A percentile compares a stretch with the other conserved stretches of the same genome.
phyloP scores from a whole-genome alignment of 140 eudicot species.

The Anethum foeniculum region DNA sequence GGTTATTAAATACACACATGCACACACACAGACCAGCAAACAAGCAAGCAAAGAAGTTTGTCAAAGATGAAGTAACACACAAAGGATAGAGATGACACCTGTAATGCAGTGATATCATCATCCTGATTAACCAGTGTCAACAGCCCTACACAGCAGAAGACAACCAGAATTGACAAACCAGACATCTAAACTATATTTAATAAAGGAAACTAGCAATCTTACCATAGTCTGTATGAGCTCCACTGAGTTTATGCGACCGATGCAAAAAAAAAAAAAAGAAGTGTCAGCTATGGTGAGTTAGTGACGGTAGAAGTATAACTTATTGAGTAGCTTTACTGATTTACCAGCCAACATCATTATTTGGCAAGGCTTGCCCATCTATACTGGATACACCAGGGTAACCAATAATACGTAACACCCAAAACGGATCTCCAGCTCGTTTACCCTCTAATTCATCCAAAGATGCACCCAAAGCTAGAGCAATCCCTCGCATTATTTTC shows the following conservation, averaged over 20 bases:
- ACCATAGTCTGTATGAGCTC: constrained; percentile 98
- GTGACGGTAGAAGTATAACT: not conserved
- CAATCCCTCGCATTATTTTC: constrained; percentile 86
- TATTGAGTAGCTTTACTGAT: not conserved
- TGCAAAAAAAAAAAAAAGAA: constrained; percentile 17
- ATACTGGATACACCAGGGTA: constrained; percentile 52
- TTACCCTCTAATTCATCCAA: constrained; percentile 67
- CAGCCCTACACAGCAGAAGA: constrained; percentile 40
- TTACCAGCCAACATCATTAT: constrained; percentile 79
- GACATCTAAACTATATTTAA: not conserved
- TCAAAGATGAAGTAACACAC: not conserved
- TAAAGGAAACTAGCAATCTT: constrained; percentile 17
- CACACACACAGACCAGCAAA: not conserved
- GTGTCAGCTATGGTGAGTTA: constrained; percentile 11
- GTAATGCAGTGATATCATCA: constrained; percentile 82
- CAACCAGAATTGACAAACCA: constrained; percentile 4
- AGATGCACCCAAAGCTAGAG: constrained; percentile 69
- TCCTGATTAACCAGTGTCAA: constrained; percentile 92
- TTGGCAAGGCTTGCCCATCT: constrained; percentile 31
- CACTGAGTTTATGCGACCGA: constrained; percentile 45
- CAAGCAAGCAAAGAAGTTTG: not conserved
- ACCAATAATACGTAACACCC: constrained; percentile 88
- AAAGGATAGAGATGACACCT: constrained; percentile 30
- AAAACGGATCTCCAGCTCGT: constrained; percentile 86
- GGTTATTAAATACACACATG: not conserved